phyloP scores from a whole-genome alignment of 2,329 filamentous ascomycete species.

The Nigrospora osmanthi region DNA sequence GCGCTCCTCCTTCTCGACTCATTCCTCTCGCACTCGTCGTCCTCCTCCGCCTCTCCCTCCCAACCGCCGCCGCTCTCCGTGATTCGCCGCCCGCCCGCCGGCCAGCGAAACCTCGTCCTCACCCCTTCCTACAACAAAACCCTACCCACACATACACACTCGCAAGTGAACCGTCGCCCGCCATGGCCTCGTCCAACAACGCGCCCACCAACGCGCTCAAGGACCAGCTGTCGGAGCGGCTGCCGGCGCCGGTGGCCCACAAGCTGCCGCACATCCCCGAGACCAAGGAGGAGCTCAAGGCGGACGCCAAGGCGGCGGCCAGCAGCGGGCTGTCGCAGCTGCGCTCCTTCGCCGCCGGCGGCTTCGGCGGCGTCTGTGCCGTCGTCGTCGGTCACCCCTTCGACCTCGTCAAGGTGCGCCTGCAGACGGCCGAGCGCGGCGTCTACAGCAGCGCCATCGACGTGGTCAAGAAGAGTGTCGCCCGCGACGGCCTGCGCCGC shows the following conservation, averaged over 20 bases:
- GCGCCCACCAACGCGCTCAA: slow-evolving; percentile 12
- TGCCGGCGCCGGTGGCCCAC: slow-evolving; percentile 25
- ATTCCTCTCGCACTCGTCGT: too few species aligned
- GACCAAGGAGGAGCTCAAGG: slow-evolving; percentile 34
- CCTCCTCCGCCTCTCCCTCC: too few species aligned
- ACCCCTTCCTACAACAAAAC: not conserved
- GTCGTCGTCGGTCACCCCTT: slow-evolving; percentile 95
- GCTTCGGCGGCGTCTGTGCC: slow-evolving; percentile 88
- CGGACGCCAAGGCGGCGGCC: slow-evolving; percentile 29
- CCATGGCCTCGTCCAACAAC: not conserved
- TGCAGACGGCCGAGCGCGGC: slow-evolving; percentile 92
- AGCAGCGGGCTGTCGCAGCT: slow-evolving; percentile 42
- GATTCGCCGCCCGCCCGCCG: too few species aligned
- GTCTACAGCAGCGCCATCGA: slow-evolving; percentile 88
- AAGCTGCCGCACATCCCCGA: slow-evolving; percentile 36
- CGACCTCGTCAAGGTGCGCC: slow-evolving; percentile 92
- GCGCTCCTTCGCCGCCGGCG: slow-evolving; percentile 80
- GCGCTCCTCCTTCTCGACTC: too few species aligned
- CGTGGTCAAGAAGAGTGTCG: slow-evolving; percentile 82
- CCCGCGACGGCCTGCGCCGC: slow-evolving; percentile 70
- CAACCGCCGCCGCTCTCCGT: too few species aligned
- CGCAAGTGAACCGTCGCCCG: not conserved
- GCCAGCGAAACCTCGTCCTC: not conserved
- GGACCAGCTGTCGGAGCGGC: slow-evolving; percentile 20
- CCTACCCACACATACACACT: not conserved